Evolutionary conservation across 257 asterid genomes (phyloP).

Genomic region (Solanum neorickii): DNA sequence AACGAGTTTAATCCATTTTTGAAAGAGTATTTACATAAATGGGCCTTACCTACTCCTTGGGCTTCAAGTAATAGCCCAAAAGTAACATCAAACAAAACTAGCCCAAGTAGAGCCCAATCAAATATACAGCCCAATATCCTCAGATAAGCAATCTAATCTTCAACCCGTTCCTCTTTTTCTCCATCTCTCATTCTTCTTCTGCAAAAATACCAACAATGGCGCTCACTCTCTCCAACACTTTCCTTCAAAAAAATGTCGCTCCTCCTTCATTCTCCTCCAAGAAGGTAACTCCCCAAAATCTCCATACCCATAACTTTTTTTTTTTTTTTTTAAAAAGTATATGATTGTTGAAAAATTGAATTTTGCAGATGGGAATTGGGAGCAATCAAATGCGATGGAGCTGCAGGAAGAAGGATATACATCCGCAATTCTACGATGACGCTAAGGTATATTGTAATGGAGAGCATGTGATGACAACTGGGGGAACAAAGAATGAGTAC

Average conservation of each 20-base stretch:
- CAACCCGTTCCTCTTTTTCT: not conserved
- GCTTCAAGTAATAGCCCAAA: not conserved
- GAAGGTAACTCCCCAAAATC: constrained; percentile 23
- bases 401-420: constrained; percentile 88
- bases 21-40: not conserved
- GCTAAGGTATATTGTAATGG: constrained; percentile 91
- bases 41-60: not conserved
- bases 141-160: not conserved
- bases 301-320: not conserved
- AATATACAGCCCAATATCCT: not conserved
- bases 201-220: constrained; percentile 36
- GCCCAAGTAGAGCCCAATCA: not conserved
- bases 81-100: too few species aligned
- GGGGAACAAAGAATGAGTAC: constrained; percentile 87
- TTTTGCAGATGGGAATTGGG: constrained; percentile 34
- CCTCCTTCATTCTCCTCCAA: constrained; percentile 19
- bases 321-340: not conserved
- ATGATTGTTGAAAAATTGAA: not conserved
- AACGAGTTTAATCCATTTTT: not conserved
- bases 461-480: constrained; percentile 91
- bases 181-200: not conserved
- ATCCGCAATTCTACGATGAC: constrained; percentile 65
- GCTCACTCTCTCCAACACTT: constrained; percentile 53
- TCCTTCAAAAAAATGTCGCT: constrained; percentile 38
- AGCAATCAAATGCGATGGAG: constrained; percentile 39